Percentiles rank a stretch among this genome's conserved stretches.
Evolutionary conservation across 139 green algal genomes (phyloP).

Genomic region (Tetraselmis chui): DNA sequence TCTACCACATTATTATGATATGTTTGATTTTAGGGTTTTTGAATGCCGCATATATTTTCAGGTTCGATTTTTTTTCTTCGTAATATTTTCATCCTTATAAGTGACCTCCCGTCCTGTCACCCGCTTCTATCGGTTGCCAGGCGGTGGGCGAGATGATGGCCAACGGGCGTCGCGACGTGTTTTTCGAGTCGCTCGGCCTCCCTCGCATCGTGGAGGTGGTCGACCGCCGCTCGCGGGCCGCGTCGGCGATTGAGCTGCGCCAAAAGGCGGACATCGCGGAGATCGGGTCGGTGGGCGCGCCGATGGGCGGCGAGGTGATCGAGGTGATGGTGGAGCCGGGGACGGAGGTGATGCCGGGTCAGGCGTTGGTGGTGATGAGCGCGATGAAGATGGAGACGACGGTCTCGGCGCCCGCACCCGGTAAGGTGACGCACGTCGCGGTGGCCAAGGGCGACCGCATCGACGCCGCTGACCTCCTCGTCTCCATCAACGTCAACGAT

Average conservation of each 20-base stretch:
- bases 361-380: slow-evolving; percentile 75
- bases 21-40: no score
- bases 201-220: slow-evolving; percentile 82
- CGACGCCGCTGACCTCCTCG: slow-evolving; percentile 67
- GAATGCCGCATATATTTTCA: no score
- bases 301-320: slow-evolving; percentile 87
- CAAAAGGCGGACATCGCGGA: slow-evolving; percentile 45
- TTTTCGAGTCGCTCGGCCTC: slow-evolving; percentile 89
- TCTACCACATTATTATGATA: no score
- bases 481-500: slow-evolving; percentile 42
- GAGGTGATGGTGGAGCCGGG: slow-evolving; percentile 56
- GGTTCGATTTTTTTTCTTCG: no score
- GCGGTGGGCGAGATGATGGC: slow-evolving; percentile 71
- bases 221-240: slow-evolving; percentile 25
- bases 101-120: no score
- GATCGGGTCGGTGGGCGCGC: slow-evolving; percentile 64
- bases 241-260: slow-evolving; percentile 16
- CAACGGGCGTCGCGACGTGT: slow-evolving; percentile 68
- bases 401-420: slow-evolving; percentile 63
- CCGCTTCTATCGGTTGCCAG: slow-evolving; percentile 66
- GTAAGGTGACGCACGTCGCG: slow-evolving; percentile 61
- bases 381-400: slow-evolving; percentile 98
- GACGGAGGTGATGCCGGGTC: slow-evolving; percentile 57
- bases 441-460: slow-evolving; percentile 63
- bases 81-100: no score